Evolutionary conservation across 2,329 filamentous ascomycete genomes (phyloP), one percentile per base, ranked within the genome.

Genomic region (Xylaria sp.): DNA sequence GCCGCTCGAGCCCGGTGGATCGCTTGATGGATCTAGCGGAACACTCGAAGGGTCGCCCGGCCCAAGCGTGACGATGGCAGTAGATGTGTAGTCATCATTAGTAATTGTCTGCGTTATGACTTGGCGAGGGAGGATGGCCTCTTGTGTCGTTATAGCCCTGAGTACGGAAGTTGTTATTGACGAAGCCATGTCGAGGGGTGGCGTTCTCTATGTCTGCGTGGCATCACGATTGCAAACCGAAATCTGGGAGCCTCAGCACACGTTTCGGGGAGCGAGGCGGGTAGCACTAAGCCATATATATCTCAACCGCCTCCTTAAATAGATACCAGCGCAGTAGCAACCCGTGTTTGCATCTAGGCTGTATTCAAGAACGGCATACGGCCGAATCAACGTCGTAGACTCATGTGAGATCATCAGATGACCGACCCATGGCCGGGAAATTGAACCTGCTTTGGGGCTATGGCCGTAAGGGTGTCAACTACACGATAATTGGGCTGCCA

Each of bases 91-190:
- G 62, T 74, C 75, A 33, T 71, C 68, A 54, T 75, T 73, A 5
- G 74, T 76, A 58, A 79, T 72, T 6, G 74, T 77, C 66, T 79
- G 78, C 2, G 77, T 78, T 48, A 78, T 74, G 52, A 77, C 65
- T 62, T 77, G 77, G 51, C 74, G 76, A 62, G 62, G 59, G 12
- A 68, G 28, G 25, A 74, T 41, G n/a, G 59, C 66, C 23, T 56
- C 61, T 3, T 62, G 66, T 13, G 51, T 62, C 25, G 23, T 33
- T 48, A 52, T 25, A 31, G 48, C 41, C 43, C 36, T 18, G 10
- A 12, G 15, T 8, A 33, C 25, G 3, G 36, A 39, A 36, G 64
- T 54, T 51, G 54, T 28, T 25, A 33, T 55, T 12, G 57, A 23
- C n/a, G 28, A 25, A 28, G 63, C 55, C 68, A 72, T 72, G 9